Percentiles rank a stretch among this genome's conserved stretches.
Evolutionary conservation across 1,139 yeast species (phyloP).

Genomic region (Candida sp.): DNA sequence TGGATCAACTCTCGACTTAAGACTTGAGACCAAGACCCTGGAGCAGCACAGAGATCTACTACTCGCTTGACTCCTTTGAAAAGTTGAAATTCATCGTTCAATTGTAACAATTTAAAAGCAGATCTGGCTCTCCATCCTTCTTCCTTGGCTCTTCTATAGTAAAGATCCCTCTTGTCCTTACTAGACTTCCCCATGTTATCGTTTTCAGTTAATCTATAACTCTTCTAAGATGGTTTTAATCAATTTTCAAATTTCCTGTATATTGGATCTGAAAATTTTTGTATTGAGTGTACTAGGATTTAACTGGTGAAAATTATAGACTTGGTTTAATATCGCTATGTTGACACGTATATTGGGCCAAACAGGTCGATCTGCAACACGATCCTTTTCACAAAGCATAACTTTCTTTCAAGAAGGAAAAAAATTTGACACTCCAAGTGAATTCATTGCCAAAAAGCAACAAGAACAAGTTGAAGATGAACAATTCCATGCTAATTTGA

Average conservation of each 20-base stretch:
- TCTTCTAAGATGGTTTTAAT: not conserved
- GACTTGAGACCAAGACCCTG: constrained; percentile 99
- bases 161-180: constrained; percentile 91
- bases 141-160: constrained; percentile 90
- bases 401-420: constrained; percentile 1
- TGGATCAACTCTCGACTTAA: constrained; percentile 66
- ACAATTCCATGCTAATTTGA: constrained; percentile 25
- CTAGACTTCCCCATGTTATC: constrained; percentile 84
- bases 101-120: constrained; percentile 86
- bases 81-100: constrained; percentile 84
- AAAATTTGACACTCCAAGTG: constrained; percentile 28
- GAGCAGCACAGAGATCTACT: constrained; percentile 98
- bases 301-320: not conserved
- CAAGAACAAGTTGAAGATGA: constrained; percentile 26
- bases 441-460: constrained; percentile 23
- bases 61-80: constrained; percentile 75
- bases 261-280: not conserved
- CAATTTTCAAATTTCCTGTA: not conserved
- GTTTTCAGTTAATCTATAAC: not conserved
- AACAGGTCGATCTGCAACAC: constrained; percentile 1
- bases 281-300: not conserved
- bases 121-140: constrained; percentile 98
- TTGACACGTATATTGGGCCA: not conserved
- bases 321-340: not conserved
- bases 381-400: constrained; percentile 3